Evolutionary conservation across 2,329 filamentous ascomycete genomes (phyloP).

Genomic region (Sphaerulina vaccinii): DNA sequence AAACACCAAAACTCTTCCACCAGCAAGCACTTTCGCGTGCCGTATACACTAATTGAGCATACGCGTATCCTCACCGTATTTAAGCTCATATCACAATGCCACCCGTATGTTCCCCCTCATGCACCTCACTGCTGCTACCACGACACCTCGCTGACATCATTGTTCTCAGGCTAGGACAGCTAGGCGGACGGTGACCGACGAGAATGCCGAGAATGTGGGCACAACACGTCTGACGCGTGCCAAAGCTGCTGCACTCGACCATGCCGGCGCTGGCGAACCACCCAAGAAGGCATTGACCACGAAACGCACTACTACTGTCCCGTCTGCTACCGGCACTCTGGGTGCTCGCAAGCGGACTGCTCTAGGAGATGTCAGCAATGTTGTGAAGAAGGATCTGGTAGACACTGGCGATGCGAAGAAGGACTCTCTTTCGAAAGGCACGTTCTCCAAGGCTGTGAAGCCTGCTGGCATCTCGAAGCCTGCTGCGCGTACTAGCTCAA

Average conservation of each 20-base stretch:
- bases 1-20: conserved; percentile 18
- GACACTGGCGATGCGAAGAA: conserved; percentile 62
- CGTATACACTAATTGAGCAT: conserved; percentile 9
- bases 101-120: conserved; percentile 34
- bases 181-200: conserved; percentile 76
- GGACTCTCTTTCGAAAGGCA: conserved; percentile 52
- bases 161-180: conserved; percentile 63
- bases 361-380: conserved; percentile 93
- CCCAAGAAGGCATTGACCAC: conserved; percentile 50
- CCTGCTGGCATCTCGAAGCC: conserved; percentile 78
- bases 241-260: conserved; percentile 71
- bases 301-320: conserved; percentile 46
- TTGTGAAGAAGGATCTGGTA: conserved; percentile 70
- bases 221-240: conserved; percentile 88
- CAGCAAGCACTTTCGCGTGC: conserved; percentile 26
- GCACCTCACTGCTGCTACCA: conserved; percentile 2
- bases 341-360: conserved; percentile 68
- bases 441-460: conserved; percentile 74
- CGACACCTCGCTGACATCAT: conserved; percentile 42
- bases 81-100: conserved; percentile 36
- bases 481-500: conserved; percentile 50
- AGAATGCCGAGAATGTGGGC: conserved; percentile 76
- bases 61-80: conserved; percentile 20
- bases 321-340: conserved; percentile 47
- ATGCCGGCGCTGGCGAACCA: conserved; percentile 57